Evolutionary conservation across 352 stramenopile species (phyloP), one percentile per base, ranked within the genome.

Genomic region (Phytophthora citrophthora): DNA sequence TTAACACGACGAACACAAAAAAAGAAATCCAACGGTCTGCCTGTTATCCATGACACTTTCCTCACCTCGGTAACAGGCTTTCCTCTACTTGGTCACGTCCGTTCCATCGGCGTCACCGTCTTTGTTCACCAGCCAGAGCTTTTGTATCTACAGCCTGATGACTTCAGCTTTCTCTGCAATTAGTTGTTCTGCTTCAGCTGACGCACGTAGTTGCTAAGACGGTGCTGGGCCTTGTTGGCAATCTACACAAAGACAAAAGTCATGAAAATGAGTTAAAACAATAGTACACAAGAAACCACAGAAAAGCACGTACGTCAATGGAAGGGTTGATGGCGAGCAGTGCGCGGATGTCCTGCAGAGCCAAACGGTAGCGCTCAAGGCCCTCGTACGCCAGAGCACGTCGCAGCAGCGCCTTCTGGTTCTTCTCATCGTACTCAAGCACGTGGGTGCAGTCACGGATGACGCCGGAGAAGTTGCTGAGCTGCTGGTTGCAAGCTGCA

Each of bases 401-500:
- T 61, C 95, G 91, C 67, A 99, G 83, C 36, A 99, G 73, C 24
- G 95, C 93, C 83, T 99, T 99, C 65, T 98, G 90, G 84, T 98
- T 99, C 53, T 97, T 86, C 2, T 89, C 81, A 18, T 99, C 94
- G 50, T 92, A 79, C 76, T 99, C 94, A 23, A 99, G 76, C 31
- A 99, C 95, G 38, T 97, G 90, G 29, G 92, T 97, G 72, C 94
- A 98, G 78, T 99, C 95, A 43, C 87, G 81, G 63, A 99, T 98
- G 13, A 97, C 94, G 36, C 83, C 93, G 45, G 97, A 97, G 76
- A 98, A 99, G 81, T 98, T 97, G 76, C 89, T 97, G 59, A 99
- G 94, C 86, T 98, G 94, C 80, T 99, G 97, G 91, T 98, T 95
- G 79, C 95, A 99, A 50, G 95, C 95, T 27, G 95, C 90, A 70